Percentiles rank a stretch among this genome's conserved stretches.
phyloP scores from a whole-genome alignment of 441 rosid species.

The Pelargonium citronellum region DNA sequence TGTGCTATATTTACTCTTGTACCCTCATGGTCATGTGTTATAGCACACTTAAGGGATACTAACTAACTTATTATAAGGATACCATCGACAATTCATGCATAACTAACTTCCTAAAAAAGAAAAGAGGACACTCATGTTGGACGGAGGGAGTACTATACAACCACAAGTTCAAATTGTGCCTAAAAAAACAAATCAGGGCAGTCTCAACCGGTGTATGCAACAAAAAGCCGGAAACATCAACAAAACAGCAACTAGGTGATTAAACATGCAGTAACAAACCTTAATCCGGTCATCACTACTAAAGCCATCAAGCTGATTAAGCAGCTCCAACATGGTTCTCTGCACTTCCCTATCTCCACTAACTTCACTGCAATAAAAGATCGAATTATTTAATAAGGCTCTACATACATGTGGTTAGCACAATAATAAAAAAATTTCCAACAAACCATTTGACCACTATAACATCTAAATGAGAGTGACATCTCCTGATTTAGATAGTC shows the following conservation, averaged over 20 bases:
- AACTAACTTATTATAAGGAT: too few species aligned
- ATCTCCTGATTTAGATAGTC: neutral
- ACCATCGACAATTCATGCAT: too few species aligned
- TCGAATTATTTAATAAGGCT: constrained; percentile 13
- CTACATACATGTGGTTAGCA: neutral
- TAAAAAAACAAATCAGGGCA: too few species aligned
- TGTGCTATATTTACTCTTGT: too few species aligned
- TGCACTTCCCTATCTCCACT: constrained; percentile 98
- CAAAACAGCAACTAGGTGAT: neutral
- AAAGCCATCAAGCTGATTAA: constrained; percentile 95
- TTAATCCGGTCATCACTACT: constrained; percentile 93
- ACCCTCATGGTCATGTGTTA: too few species aligned
- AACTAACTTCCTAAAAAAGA: too few species aligned
- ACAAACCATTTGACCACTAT: neutral
- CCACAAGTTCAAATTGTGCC: too few species aligned
- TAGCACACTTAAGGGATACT: too few species aligned
- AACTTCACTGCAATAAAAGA: constrained; percentile 66
- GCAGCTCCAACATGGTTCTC: constrained; percentile 92
- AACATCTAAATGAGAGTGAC: neutral
- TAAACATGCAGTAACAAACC: constrained; percentile 30
- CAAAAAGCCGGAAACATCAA: neutral
- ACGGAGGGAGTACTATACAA: too few species aligned
- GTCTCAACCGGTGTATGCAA: neutral
- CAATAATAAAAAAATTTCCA: too few species aligned
- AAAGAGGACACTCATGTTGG: too few species aligned